Conservation (phyloP, 1,139 yeast species). For the Pichia sp. region DNA sequence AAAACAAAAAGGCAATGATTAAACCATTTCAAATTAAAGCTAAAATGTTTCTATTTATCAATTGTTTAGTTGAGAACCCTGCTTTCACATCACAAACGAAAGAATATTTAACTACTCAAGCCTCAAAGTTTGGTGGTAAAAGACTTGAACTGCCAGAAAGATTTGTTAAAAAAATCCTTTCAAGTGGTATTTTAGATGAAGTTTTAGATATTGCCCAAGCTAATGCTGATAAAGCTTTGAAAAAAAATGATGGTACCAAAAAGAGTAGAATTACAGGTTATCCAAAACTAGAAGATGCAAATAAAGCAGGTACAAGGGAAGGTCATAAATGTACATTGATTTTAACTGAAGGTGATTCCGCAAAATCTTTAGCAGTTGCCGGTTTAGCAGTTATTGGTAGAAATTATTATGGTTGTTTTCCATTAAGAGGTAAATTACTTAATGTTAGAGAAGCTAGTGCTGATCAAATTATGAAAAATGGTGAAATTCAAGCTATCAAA, state of each 20-base stretch:
- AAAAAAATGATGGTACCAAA: constrained; percentile 84
- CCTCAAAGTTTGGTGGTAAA: constrained; percentile 82
- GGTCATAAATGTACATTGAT: constrained; percentile 90
- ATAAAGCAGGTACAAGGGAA: constrained; percentile 90
- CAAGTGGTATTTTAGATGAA: constrained; percentile 77
- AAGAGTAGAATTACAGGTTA: constrained; percentile 83
- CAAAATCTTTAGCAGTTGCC: constrained; percentile 84
- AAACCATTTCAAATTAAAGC: constrained; percentile 85
- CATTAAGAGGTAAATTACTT: constrained; percentile 87
- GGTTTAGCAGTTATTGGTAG: constrained; percentile 95
- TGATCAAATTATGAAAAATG: constrained; percentile 87
- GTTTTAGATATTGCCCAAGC: constrained; percentile 77
- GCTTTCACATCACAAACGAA: constrained; percentile 97
- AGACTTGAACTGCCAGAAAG: constrained; percentile 63
- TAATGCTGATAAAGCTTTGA: constrained; percentile 82
- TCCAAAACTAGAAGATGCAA: constrained; percentile 91
- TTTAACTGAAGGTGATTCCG: constrained; percentile 97
- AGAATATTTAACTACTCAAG: constrained; percentile 88
- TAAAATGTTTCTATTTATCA: constrained; percentile 84
- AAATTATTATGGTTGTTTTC: constrained; percentile 93
- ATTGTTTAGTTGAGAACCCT: constrained; percentile 92
- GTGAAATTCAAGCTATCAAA: constrained; percentile 90
- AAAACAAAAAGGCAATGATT: constrained; percentile 65
- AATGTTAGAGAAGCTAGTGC: constrained; percentile 96
- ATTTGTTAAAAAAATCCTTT: constrained; percentile 64